Conservation (phyloP, 306 rosid genomes). For the Calophaca sinica region DNA sequence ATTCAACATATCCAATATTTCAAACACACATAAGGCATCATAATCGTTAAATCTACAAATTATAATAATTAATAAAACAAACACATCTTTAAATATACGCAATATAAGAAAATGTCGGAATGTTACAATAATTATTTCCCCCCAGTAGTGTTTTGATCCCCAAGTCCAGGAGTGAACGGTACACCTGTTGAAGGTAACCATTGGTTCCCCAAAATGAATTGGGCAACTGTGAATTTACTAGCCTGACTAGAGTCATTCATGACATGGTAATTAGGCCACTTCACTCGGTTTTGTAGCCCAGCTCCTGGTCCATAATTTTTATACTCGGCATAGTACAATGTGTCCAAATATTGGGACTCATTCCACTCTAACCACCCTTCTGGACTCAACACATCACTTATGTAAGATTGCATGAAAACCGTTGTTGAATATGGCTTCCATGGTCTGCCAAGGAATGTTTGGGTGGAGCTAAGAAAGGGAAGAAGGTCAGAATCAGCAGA, state of each 20-base stretch:
- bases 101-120: too few species aligned
- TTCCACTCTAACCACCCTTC: slow-evolving; percentile 86
- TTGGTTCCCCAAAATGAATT: slow-evolving; percentile 65
- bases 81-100: too few species aligned
- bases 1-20: too few species aligned
- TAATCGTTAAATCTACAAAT: too few species aligned
- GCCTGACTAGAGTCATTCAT: slow-evolving; percentile 56
- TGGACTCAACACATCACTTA: slow-evolving; percentile 60
- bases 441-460: slow-evolving; percentile 75
- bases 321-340: slow-evolving; percentile 71
- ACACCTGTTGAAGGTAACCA: slow-evolving; percentile 86
- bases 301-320: slow-evolving; percentile 71
- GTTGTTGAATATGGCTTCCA: slow-evolving; percentile 74
- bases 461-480: slow-evolving; percentile 39
- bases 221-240: slow-evolving; percentile 63
- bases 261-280: slow-evolving; percentile 66
- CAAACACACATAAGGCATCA: too few species aligned
- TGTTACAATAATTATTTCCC: too few species aligned
- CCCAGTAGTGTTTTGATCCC: background rate
- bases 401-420: slow-evolving; percentile 59
- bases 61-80: too few species aligned
- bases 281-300: slow-evolving; percentile 46
- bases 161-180: slow-evolving; percentile 56
- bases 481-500: slow-evolving; percentile 59
- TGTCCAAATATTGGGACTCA: slow-evolving; percentile 50